These are phyloP conservation scores for Patellifolia procumbens DNA, from an alignment of 179 eudicot species.

Conservation along the genomic window DNA sequence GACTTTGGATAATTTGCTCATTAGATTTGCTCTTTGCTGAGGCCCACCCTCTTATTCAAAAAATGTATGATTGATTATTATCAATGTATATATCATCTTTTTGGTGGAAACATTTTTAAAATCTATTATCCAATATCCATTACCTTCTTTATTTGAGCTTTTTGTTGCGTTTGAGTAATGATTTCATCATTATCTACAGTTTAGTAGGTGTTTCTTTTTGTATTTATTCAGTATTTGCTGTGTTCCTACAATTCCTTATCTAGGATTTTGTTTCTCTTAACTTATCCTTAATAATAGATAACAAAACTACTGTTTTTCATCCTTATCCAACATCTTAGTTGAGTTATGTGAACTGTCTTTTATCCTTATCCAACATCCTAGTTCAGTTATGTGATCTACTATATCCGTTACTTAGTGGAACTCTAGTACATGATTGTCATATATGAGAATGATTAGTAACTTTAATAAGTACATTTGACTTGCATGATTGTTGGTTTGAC, in stretches of 20 bases:
- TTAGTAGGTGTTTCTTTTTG: constrained; percentile 5
- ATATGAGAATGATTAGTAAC: background rate
- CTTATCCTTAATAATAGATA: too few species aligned
- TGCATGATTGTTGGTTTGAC: constrained; percentile 12
- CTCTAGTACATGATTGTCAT: constrained; percentile 1
- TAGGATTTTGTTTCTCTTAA: background rate
- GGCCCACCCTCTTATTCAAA: background rate
- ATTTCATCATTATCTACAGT: constrained; percentile 20
- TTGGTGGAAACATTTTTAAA: background rate
- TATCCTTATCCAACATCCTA: background rate
- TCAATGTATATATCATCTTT: background rate
- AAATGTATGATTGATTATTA: background rate
- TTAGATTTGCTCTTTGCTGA: background rate
- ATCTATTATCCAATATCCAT: constrained; percentile 2
- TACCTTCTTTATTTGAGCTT: constrained; percentile 6
- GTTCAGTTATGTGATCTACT: background rate
- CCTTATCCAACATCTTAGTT: constrained; percentile 10
- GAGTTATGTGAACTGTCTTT: background rate
- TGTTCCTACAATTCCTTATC: constrained; percentile 1
- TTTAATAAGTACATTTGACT: constrained; percentile 1
- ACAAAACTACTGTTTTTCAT: background rate
- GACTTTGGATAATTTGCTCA: background rate
- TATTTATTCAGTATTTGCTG: constrained; percentile 3
- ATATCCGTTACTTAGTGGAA: background rate
- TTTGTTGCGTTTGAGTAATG: constrained; percentile 20